These are phyloP conservation scores for Aspergillus conjunctus DNA, from an alignment of 495 filamentous ascomycete genomes.

Conservation along the genomic window DNA sequence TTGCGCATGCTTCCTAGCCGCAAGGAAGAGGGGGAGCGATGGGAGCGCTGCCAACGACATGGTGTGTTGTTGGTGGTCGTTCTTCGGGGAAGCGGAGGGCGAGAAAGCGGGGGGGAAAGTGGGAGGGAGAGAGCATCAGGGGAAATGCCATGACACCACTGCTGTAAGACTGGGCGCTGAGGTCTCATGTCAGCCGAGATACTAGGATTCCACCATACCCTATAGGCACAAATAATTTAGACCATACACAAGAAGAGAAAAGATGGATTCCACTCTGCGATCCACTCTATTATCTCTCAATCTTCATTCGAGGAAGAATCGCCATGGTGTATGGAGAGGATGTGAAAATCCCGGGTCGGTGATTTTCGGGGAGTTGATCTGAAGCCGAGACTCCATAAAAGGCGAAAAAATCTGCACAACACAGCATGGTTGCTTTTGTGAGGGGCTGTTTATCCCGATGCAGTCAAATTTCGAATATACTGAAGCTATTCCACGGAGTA, in stretches of 20 bases:
- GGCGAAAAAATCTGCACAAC: neutral
- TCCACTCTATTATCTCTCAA: neutral
- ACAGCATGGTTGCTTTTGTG: neutral
- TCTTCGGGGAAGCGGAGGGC: neutral
- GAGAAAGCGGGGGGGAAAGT: neutral
- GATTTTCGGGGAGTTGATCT: neutral
- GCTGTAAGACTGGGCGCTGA: neutral
- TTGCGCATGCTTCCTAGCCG: constrained; percentile 45
- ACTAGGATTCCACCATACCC: neutral
- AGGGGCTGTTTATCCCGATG: neutral
- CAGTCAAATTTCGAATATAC: too few species aligned
- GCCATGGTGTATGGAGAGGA: neutral
- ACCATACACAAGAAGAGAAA: neutral
- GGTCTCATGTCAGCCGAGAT: neutral
- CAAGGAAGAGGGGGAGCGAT: constrained; percentile 74
- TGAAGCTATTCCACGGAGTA: too few species aligned
- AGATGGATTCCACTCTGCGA: neutral
- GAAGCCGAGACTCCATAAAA: neutral
- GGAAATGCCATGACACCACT: neutral
- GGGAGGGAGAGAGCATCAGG: neutral
- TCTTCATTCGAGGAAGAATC: neutral
- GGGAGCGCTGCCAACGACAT: constrained; percentile 50
- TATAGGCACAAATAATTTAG: neutral
- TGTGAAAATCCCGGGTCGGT: neutral
- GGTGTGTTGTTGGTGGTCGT: neutral